Evolutionary conservation across 1,139 yeast genomes (phyloP), one percentile per base, ranked within the genome.

Genomic region (Hemisphaericaspora xylofermentans): DNA sequence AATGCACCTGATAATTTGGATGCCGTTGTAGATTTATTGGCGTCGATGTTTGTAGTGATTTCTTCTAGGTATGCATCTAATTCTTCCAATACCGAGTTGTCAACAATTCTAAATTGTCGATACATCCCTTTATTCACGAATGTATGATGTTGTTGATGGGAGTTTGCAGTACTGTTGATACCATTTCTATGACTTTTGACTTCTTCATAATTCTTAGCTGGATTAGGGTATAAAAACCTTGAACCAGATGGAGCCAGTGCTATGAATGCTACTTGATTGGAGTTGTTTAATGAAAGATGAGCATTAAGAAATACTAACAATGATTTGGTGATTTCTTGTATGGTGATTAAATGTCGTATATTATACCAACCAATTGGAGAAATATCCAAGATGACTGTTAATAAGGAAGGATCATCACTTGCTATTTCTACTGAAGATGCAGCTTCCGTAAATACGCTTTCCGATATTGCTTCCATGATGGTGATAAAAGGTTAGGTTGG

Each of bases 401-500:
- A 73, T 33, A 91, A 68, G 1, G 96, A 87, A 1, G 97, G 96
- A 22, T 83, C 80, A 53, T 88, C 96, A 33, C 53, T 59, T 29
- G 65, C 54, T 2, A 43, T 36, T 15, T 56, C 58, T 27, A 67
- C 74, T 1, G 53, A 46, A 0, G 60, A 49, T 2, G 64, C 63
- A 1, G 68, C 61, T 15, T 76, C 80, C 13, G 75, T 71, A 59
- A 84, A 82, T 12, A 79, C 76, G 37, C 83, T 71, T 50, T 84
- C 93, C 2, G 89, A 73, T 39, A 85, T 84, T 24, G 84, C 89
- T 59, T 85, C 93, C 93, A 85, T 84, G 27, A n/a, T n/a, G n/a
- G n/a, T n/a, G n/a, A n/a, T n/a, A n/a, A n/a, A n/a, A n/a, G n/a
- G n/a, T n/a, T n/a, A n/a, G n/a, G n/a, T n/a, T n/a, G n/a, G n/a